Conservation (phyloP, 2,329 filamentous ascomycete genomes). For the Catunica adiposa region DNA sequence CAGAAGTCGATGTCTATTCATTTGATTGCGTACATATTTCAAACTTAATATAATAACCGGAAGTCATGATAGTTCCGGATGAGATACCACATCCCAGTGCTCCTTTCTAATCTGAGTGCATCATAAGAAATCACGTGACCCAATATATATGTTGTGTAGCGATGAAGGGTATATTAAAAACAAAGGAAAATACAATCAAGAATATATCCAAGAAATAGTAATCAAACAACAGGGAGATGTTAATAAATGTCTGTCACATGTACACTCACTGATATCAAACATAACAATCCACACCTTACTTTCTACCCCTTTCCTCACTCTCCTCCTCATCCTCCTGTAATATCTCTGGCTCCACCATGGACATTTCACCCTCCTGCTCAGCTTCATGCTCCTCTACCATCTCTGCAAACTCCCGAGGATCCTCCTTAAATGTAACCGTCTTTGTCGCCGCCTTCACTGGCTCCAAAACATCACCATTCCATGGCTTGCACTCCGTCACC, state of each 20-base stretch:
- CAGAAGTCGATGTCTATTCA: background rate
- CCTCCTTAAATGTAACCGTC: conserved; percentile 46
- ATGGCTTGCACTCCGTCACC: conserved; percentile 74
- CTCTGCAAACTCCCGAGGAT: conserved; percentile 22
- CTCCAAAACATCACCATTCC: conserved; percentile 76
- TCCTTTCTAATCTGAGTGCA: background rate
- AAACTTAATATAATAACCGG: conserved; percentile 5
- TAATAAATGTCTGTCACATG: too few species aligned
- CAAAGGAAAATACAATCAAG: background rate
- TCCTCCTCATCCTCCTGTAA: conserved; percentile 5
- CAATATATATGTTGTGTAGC: background rate
- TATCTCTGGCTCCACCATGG: conserved; percentile 1
- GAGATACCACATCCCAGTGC: background rate
- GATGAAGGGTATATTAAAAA: background rate
- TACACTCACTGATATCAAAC: too few species aligned
- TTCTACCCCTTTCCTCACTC: background rate
- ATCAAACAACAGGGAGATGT: background rate
- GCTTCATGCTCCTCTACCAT: background rate
- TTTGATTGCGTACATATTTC: background rate
- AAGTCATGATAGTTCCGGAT: conserved; percentile 6
- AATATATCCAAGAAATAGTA: background rate
- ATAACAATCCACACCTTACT: too few species aligned
- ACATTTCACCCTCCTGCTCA: background rate
- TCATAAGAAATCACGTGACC: background rate
- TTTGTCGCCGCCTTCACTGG: conserved; percentile 31